Evolutionary conservation across 139 green algal species (phyloP).

Genomic region (Chlamydomonas schloesseri): DNA sequence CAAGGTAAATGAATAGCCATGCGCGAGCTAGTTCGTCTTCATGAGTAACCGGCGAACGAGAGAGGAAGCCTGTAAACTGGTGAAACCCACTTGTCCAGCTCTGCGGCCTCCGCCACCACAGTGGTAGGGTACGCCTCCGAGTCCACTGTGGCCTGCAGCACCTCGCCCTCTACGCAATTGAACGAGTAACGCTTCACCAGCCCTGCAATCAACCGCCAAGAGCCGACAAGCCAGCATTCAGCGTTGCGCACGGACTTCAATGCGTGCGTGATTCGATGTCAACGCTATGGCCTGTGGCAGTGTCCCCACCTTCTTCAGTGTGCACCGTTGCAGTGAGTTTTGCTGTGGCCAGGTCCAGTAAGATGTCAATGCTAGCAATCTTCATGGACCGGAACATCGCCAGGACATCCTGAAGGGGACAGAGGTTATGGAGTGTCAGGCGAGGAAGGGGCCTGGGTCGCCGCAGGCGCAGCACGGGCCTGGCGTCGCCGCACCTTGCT

Average conservation of each 20-base stretch:
- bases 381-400: slow-evolving; percentile 67
- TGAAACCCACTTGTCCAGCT: slow-evolving; percentile 69
- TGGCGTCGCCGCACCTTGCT: slow-evolving; percentile 56
- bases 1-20: too few relatives aligned
- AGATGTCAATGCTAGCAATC: slow-evolving; percentile 60
- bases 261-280: too few relatives aligned
- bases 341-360: slow-evolving; percentile 54
- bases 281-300: too few relatives aligned
- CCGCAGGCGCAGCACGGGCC: too few relatives aligned
- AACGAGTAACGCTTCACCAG: slow-evolving; percentile 78
- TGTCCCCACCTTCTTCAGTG: slow-evolving; percentile 75
- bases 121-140: slow-evolving; percentile 65
- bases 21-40: too few relatives aligned
- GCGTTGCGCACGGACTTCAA: too few relatives aligned
- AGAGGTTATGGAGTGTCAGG: too few relatives aligned
- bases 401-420: slow-evolving; percentile 62
- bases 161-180: slow-evolving; percentile 67
- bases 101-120: slow-evolving; percentile 68
- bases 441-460: too few relatives aligned
- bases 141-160: slow-evolving; percentile 79
- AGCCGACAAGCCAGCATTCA: too few relatives aligned
- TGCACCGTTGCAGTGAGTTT: slow-evolving; percentile 59
- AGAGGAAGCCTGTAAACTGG: too few relatives aligned
- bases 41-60: too few relatives aligned
- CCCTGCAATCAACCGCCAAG: slow-evolving; percentile 60